Conservation (phyloP, 371 early-diverging fungal genomes). For the Zychaea mexicana region DNA sequence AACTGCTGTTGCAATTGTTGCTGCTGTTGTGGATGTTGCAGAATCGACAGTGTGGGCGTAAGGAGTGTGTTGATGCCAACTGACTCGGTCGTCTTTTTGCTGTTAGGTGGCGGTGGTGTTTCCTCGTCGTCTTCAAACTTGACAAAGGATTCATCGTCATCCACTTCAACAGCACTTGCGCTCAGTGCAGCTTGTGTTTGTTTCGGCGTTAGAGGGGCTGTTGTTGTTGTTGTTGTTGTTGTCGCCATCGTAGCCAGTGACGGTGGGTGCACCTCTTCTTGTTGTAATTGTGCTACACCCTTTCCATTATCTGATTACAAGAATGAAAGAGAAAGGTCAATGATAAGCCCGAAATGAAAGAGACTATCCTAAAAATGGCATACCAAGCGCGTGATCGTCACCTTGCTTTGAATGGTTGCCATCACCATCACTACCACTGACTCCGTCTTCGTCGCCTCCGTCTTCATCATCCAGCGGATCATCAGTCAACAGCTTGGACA, state of each 20-base stretch:
- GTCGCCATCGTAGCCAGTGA: not conserved
- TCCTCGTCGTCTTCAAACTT: slow-evolving; percentile 54
- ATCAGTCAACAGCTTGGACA: slow-evolving; percentile 49
- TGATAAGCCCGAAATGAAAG: not conserved
- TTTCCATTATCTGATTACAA: not conserved
- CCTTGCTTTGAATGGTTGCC: not conserved
- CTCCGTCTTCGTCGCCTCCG: not conserved
- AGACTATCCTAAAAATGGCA: not conserved
- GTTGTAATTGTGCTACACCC: not conserved
- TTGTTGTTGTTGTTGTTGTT: slow-evolving; percentile 6
- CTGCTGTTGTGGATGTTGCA: no score
- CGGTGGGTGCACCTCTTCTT: not conserved
- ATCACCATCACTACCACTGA: not conserved
- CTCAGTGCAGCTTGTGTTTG: not conserved
- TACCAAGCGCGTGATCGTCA: not conserved
- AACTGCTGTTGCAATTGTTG: slow-evolving; percentile 3
- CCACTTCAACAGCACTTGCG: not conserved
- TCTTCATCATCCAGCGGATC: slow-evolving; percentile 26
- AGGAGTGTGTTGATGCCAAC: not conserved
- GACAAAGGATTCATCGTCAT: slow-evolving; percentile 45
- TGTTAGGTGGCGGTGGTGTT: slow-evolving; percentile 4
- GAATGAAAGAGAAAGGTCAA: not conserved
- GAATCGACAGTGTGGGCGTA: not conserved
- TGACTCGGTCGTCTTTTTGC: slow-evolving; percentile 1
- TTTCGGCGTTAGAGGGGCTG: not conserved